A percentile compares a stretch with the other conserved stretches of the same genome.
These are phyloP conservation scores for Rauvolfia tetraphylla DNA, from an alignment of 257 asterid genomes.

Conservation along the genomic window DNA sequence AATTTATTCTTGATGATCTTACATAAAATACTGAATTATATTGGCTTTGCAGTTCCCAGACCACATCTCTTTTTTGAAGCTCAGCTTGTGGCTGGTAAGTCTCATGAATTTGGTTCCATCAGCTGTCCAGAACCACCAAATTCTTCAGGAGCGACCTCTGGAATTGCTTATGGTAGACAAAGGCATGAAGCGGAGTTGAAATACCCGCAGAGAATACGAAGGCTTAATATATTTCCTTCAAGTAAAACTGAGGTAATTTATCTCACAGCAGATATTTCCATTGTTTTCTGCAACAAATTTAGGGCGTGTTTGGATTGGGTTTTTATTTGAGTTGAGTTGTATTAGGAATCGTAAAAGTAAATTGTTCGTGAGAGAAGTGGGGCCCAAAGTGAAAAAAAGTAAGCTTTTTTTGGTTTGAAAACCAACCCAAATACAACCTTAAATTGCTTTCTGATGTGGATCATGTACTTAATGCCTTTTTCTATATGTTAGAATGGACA, in stretches of 20 bases:
- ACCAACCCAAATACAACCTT: too few species aligned
- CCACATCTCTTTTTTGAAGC: conserved; percentile 95
- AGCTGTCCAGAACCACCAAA: conserved; percentile 85
- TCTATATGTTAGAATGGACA: background rate
- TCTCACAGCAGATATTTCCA: background rate
- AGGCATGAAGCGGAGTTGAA: conserved; percentile 87
- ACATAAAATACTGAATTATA: conserved; percentile 12
- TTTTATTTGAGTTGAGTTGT: too few species aligned
- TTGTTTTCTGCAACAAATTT: background rate
- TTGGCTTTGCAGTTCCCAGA: conserved; percentile 70
- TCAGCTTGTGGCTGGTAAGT: conserved; percentile 87
- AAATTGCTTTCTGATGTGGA: background rate
- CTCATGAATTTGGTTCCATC: conserved; percentile 85
- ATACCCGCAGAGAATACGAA: conserved; percentile 85
- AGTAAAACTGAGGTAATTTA: conserved; percentile 78
- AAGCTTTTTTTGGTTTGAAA: too few species aligned
- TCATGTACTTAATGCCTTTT: background rate
- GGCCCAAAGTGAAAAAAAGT: too few species aligned
- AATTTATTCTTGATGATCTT: background rate
- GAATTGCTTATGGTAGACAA: conserved; percentile 65
- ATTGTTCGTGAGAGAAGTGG: too few species aligned
- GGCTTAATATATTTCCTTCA: conserved; percentile 89
- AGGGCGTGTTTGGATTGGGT: too few species aligned
- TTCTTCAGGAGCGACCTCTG: conserved; percentile 50
- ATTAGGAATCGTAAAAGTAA: too few species aligned